Base-by-base conservation (phyloP, 2,329 filamentous ascomycete species). In the Elsinoe batatas region DNA sequence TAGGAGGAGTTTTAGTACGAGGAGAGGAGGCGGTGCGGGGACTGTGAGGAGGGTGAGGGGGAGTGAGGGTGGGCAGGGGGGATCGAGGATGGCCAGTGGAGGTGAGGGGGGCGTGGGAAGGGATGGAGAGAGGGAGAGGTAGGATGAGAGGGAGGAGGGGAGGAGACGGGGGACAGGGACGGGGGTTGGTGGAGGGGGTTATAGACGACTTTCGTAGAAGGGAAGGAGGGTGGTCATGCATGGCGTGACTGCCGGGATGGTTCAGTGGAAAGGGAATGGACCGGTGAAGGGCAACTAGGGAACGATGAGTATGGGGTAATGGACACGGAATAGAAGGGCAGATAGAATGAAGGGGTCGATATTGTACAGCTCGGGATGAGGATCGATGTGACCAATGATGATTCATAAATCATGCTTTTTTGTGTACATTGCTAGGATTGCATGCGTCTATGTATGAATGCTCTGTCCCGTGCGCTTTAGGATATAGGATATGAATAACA, bases 1-100 rank as follows among this genome's bases (percentile, higher is more conserved):
- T 61, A 79, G 90, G 60, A 80, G 89, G 59, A 95, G 89, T 72
- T 89, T 93, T 63, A 95, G 47, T 15, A 51, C 47, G 2, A 51
- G 47, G 12, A 2, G 47, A 11, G 47, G 32, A n/a, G n/a, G n/a
- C n/a, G n/a, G n/a, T n/a, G n/a, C n/a, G 12, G 30, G 17, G 15
- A 38, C 32, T 6, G 47, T 49, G 13, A 49, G 47, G 47, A 51
- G 47, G 33, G 47, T 37, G 2, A 51, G 47, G 33, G 35, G 47
- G 7, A 51, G 47, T 11, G 47, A 51, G 13, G 36, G 13, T 6
- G 36, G 36, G 36, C 13, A 18, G 13, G 36, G 36, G n/a, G 17
- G 36, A n/a, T 5, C 5, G 22, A 22, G 22, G 22, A 22, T 22
- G 22, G 3, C 5, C 5, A 18, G 40, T 17, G 20, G 40, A 1